Evolutionary conservation across 2,329 filamentous ascomycete genomes (phyloP).

Genomic region (Ophiostoma pallidulum): DNA sequence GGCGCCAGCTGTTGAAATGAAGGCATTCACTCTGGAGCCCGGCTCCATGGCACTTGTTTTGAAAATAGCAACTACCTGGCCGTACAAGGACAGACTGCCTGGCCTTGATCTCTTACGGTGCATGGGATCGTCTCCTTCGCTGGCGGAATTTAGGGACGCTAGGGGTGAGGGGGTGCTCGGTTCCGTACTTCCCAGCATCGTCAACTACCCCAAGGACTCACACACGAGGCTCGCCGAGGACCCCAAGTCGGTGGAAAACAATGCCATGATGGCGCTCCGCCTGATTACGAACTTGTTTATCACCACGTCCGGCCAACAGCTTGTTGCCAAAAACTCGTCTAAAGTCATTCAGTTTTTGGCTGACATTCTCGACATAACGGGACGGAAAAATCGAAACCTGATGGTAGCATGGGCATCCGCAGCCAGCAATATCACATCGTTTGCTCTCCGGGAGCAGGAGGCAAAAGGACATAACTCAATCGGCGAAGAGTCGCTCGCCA

Average conservation of each 20-base stretch:
- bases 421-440: constrained; percentile 75
- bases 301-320: constrained; percentile 58
- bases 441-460: constrained; percentile 42
- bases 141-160: constrained; percentile 50
- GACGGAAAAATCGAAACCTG: constrained; percentile 62
- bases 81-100: constrained; percentile 68
- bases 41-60: constrained; percentile 52
- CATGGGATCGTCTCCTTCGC: constrained; percentile 57
- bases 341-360: constrained; percentile 54
- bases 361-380: constrained; percentile 49
- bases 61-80: constrained; percentile 70
- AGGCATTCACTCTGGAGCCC: constrained; percentile 24
- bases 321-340: constrained; percentile 50
- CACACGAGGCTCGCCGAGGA: constrained; percentile 38
- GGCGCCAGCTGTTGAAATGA: constrained; percentile 26
- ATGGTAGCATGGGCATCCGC: constrained; percentile 73
- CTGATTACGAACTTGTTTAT: constrained; percentile 77
- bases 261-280: constrained; percentile 77
- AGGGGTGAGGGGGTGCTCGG: constrained; percentile 51
- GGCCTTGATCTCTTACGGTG: constrained; percentile 83
- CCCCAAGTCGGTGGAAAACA: constrained; percentile 58
- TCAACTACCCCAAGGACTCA: constrained; percentile 21
- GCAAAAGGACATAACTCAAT: constrained; percentile 31
- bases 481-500: constrained; percentile 35
- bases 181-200: constrained; percentile 28